Evolutionary conservation across 345 rosid species (phyloP).

Genomic region (Combretum micranthum): DNA sequence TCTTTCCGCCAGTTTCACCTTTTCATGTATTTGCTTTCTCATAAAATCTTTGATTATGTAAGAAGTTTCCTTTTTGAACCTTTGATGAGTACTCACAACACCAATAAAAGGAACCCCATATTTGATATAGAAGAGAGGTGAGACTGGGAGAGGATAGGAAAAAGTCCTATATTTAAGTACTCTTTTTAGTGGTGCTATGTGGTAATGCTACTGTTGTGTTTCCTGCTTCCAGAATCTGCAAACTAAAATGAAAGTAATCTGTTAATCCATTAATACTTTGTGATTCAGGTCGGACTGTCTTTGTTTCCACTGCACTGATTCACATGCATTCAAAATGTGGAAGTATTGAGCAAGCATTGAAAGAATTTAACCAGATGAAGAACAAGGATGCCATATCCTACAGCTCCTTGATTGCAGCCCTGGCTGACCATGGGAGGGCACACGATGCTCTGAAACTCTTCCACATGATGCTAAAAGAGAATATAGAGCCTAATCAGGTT

Average conservation of each 20-base stretch:
- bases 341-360: constrained; percentile 28
- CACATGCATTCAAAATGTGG: constrained; percentile 69
- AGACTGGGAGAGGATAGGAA: too few relatives aligned
- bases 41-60: too few relatives aligned
- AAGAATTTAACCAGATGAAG: constrained; percentile 37
- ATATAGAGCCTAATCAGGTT: constrained; percentile 41
- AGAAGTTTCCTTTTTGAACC: too few relatives aligned
- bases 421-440: constrained; percentile 45
- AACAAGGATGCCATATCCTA: constrained; percentile 39
- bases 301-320: constrained; percentile 41
- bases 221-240: too few relatives aligned
- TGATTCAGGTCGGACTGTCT: constrained; percentile 28
- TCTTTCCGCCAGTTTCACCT: too few relatives aligned
- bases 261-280: neutral
- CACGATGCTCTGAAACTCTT: constrained; percentile 34
- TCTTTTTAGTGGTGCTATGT: too few relatives aligned
- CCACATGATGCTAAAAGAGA: constrained; percentile 36
- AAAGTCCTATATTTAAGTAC: too few relatives aligned
- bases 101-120: too few relatives aligned
- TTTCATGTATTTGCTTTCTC: too few relatives aligned
- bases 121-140: too few relatives aligned
- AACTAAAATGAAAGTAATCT: neutral
- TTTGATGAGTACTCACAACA: too few relatives aligned
- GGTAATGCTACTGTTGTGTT: too few relatives aligned
- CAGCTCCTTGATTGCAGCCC: constrained; percentile 42